Percentiles rank a stretch among this genome's conserved stretches.
phyloP scores from a whole-genome alignment of 805 yeast genomes.

The Suhomyces sp. region DNA sequence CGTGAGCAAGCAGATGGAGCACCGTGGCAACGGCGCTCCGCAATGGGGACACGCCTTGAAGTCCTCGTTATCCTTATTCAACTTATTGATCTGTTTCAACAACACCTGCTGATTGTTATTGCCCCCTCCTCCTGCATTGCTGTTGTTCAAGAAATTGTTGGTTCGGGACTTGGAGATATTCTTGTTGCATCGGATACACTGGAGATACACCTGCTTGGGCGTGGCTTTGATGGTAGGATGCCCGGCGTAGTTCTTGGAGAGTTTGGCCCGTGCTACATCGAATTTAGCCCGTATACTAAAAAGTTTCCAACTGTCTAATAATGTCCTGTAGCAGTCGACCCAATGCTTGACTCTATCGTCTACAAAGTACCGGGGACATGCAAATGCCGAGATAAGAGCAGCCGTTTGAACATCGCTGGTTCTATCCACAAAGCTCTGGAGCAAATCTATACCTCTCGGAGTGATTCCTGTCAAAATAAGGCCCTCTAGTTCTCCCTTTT shows the following conservation, averaged over 20 bases:
- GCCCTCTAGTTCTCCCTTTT: constrained; percentile 87
- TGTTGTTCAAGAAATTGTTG: constrained; percentile 12
- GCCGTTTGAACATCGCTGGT: constrained; percentile 93
- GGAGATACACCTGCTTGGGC: constrained; percentile 75
- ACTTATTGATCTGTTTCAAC: constrained; percentile 36
- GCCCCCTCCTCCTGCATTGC: constrained; percentile 5
- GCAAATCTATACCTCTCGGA: constrained; percentile 71
- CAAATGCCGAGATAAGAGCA: constrained; percentile 73
- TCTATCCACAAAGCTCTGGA: constrained; percentile 84
- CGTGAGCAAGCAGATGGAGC: constrained; percentile 83
- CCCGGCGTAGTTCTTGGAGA: constrained; percentile 55
- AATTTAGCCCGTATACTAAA: constrained; percentile 79
- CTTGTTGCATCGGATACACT: constrained; percentile 81
- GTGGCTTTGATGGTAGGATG: constrained; percentile 45
- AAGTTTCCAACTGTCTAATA: constrained; percentile 77
- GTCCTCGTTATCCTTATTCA: constrained; percentile 20
- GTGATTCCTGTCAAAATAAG: constrained; percentile 89
- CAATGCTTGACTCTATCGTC: constrained; percentile 75
- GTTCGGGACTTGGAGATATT: constrained; percentile 46
- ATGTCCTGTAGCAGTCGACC: constrained; percentile 64
- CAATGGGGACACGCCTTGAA: constrained; percentile 70
- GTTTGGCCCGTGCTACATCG: constrained; percentile 71
- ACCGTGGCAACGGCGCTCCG: constrained; percentile 82
- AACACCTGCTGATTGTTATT: constrained; percentile 16
- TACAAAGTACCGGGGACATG: constrained; percentile 76